Conservation (phyloP, 2,329 filamentous ascomycete species). For the Talaromyces pinophilus region DNA sequence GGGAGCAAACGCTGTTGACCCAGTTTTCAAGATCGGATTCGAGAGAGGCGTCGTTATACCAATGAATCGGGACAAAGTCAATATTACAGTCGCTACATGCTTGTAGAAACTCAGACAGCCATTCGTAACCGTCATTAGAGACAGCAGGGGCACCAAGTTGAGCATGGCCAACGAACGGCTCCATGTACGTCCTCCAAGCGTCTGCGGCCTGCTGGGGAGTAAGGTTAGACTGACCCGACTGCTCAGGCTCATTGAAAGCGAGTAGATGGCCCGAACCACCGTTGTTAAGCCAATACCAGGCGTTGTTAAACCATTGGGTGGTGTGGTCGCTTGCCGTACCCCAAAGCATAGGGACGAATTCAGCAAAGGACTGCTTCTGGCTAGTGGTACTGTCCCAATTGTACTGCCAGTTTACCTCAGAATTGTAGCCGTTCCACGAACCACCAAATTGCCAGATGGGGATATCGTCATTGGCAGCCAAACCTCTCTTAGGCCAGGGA, state of each 20-base stretch:
- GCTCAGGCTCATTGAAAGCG: slow-evolving; percentile 52
- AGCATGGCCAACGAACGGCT: slow-evolving; percentile 38
- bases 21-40: slow-evolving; percentile 23
- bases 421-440: slow-evolving; percentile 8
- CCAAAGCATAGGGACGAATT: slow-evolving; percentile 52
- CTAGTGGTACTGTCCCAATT: slow-evolving; percentile 46
- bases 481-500: slow-evolving; percentile 18
- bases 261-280: slow-evolving; percentile 42
- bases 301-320: slow-evolving; percentile 36
- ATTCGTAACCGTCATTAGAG: slow-evolving; percentile 46
- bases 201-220: slow-evolving; percentile 39
- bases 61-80: slow-evolving; percentile 48
- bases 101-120: slow-evolving; percentile 44
- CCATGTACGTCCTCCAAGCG: slow-evolving; percentile 42
- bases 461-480: slow-evolving; percentile 19
- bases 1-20: slow-evolving; percentile 38
- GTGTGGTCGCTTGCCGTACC: slow-evolving; percentile 37
- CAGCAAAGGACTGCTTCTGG: slow-evolving; percentile 35
- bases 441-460: slow-evolving; percentile 17
- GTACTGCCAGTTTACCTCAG: slow-evolving; percentile 42
- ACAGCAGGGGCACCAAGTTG: slow-evolving; percentile 47
- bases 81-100: slow-evolving; percentile 43
- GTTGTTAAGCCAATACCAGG: slow-evolving; percentile 36
- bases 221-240: slow-evolving; percentile 42
- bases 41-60: slow-evolving; percentile 40